Evolutionary conservation across 108 stramenopile genomes (phyloP).

Genomic region (Skeletonema menzelii): DNA sequence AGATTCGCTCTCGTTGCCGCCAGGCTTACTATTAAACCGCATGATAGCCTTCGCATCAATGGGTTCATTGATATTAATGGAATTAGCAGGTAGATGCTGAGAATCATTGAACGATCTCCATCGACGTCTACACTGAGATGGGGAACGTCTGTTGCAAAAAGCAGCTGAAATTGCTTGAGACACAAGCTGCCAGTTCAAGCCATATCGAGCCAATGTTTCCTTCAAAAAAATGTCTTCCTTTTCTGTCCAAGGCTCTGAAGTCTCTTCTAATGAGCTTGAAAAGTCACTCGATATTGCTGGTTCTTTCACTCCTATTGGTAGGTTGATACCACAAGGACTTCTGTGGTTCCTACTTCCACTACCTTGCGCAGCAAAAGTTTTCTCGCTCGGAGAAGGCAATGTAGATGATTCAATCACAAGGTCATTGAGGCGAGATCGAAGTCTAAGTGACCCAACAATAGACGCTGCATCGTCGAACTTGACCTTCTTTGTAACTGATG

Average conservation of each 20-base stretch:
- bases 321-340: conserved; percentile 47
- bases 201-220: conserved; percentile 47
- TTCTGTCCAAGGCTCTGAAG: conserved; percentile 45
- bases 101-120: conserved; percentile 50
- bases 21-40: background rate
- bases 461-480: conserved; percentile 24
- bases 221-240: conserved; percentile 55
- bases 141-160: conserved; percentile 30
- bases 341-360: conserved; percentile 2
- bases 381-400: background rate
- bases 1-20: conserved; percentile 1
- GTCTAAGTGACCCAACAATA: conserved; percentile 8
- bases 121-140: conserved; percentile 65
- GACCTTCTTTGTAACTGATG: conserved; percentile 19
- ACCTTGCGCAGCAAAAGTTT: background rate
- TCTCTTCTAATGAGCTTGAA: conserved; percentile 22
- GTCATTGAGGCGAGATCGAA: conserved; percentile 28
- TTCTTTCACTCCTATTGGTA: conserved; percentile 78
- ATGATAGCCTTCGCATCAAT: background rate
- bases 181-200: conserved; percentile 71
- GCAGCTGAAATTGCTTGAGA: conserved; percentile 48
- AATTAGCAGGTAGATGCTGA: background rate
- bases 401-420: conserved; percentile 12
- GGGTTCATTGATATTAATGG: background rate
- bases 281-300: conserved; percentile 15